phyloP scores from a whole-genome alignment of 2,329 filamentous ascomycete species.

The Phyllosticta citrichinensis region DNA sequence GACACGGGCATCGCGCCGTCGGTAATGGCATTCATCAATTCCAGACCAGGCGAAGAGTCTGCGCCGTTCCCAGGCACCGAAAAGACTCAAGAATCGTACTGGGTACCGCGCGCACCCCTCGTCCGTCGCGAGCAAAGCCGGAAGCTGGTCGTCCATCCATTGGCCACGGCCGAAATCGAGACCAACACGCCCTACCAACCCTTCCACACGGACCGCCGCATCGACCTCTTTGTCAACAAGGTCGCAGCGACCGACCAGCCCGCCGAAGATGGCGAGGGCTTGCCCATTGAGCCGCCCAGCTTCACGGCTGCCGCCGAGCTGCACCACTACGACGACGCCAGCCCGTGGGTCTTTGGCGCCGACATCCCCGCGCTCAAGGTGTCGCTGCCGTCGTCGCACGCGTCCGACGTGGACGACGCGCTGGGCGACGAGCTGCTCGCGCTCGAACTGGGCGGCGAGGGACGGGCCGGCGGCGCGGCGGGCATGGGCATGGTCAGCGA shows the following conservation, averaged over 20 bases:
- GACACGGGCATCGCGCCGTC: slow-evolving; percentile 39
- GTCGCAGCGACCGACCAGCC: slow-evolving; percentile 20
- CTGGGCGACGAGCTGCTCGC: slow-evolving; percentile 36
- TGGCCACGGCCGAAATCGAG: slow-evolving; percentile 81
- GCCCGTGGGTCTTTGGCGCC: slow-evolving; percentile 45
- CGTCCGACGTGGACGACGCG: slow-evolving; percentile 23
- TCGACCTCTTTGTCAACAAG: slow-evolving; percentile 55
- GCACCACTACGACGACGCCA: slow-evolving; percentile 24
- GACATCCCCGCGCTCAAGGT: slow-evolving; percentile 9
- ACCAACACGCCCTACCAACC: slow-evolving; percentile 93
- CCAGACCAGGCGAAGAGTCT: slow-evolving; percentile 18
- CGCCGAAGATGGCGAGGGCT: slow-evolving; percentile 11
- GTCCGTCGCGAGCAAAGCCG: neutral
- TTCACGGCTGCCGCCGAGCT: slow-evolving; percentile 10
- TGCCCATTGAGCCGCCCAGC: slow-evolving; percentile 15
- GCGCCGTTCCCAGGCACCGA: slow-evolving; percentile 4
- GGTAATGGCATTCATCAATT: slow-evolving; percentile 21
- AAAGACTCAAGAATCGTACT: slow-evolving; percentile 2
- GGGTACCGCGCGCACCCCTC: slow-evolving; percentile 3
- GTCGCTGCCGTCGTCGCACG: slow-evolving; percentile 27
- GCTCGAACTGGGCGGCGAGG: slow-evolving; percentile 16
- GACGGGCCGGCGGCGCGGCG: slow-evolving; percentile 30
- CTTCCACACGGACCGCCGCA: slow-evolving; percentile 83
- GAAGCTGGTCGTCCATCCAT: slow-evolving; percentile 13
- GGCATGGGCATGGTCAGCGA: slow-evolving; percentile 23